phyloP scores from a whole-genome alignment of 164 flowering plant species.

The Umbilicus rupestris region DNA sequence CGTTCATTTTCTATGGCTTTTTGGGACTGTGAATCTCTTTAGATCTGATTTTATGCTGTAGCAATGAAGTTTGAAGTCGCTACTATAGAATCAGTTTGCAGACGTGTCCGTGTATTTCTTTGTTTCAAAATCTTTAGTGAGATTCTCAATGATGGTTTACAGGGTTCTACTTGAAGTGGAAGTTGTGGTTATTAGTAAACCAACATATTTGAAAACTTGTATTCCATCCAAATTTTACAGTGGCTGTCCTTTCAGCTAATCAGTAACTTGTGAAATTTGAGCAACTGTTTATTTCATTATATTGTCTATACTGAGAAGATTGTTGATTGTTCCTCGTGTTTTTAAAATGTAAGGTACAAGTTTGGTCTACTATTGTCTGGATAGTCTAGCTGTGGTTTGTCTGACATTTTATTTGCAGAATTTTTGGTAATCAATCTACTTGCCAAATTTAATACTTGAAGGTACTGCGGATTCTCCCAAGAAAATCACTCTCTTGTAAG shows the following conservation, averaged over 20 bases:
- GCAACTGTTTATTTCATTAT: too few species aligned
- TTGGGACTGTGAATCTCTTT: neutral
- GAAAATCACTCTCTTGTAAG: slow-evolving; percentile 55
- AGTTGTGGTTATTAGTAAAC: too few species aligned
- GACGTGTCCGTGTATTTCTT: neutral
- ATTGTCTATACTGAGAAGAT: too few species aligned
- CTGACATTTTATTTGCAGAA: neutral
- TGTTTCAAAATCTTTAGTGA: neutral
- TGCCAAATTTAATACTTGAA: slow-evolving; percentile 16
- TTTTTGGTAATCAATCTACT: neutral
- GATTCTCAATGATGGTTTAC: neutral
- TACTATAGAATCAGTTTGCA: too few species aligned
- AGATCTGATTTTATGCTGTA: neutral
- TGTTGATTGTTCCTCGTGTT: neutral
- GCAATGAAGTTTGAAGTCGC: neutral
- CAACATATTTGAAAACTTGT: neutral
- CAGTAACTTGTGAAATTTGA: too few species aligned
- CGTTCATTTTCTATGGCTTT: neutral
- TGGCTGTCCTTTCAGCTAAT: neutral
- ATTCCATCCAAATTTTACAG: neutral
- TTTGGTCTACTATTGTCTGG: neutral
- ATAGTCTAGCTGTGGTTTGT: neutral
- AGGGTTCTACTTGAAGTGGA: too few species aligned
- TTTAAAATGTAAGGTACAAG: neutral
- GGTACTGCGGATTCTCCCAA: slow-evolving; percentile 49